A percentile compares a stretch with the other conserved stretches of the same genome.
phyloP scores from a whole-genome alignment of 805 yeast species.

The Zygoascus ofunaensis region DNA sequence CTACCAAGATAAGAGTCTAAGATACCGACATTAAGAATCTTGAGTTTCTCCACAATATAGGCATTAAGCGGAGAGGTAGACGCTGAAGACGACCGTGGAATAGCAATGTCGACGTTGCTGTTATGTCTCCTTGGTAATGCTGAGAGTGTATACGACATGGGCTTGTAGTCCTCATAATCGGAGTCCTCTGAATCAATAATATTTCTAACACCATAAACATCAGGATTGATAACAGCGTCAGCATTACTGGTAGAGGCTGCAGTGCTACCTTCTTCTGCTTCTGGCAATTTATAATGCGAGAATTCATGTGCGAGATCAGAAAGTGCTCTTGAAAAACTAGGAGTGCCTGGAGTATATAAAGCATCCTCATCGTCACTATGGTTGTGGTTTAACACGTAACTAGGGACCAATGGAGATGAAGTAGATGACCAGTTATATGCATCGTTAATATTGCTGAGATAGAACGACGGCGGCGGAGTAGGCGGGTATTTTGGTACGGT shows the following conservation, averaged over 20 bases:
- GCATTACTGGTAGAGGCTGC: too few relatives aligned
- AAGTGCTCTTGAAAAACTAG: background rate
- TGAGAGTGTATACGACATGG: background rate
- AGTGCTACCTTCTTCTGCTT: background rate
- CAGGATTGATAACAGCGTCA: background rate
- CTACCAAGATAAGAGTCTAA: slow-evolving; percentile 9
- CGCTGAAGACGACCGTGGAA: too few relatives aligned
- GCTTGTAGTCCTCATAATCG: background rate
- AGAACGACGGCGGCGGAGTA: background rate
- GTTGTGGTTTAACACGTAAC: background rate
- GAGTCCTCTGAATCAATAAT: too few relatives aligned
- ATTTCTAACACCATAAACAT: too few relatives aligned
- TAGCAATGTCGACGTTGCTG: background rate
- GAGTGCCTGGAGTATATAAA: background rate
- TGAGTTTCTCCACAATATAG: background rate
- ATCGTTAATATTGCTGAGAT: background rate
- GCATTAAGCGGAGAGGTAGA: background rate
- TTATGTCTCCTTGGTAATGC: background rate
- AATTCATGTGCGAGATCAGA: background rate
- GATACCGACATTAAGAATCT: slow-evolving; percentile 7
- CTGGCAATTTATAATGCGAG: background rate
- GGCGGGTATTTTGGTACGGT: too few relatives aligned
- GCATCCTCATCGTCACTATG: background rate
- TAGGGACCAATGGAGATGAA: background rate
- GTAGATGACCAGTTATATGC: background rate